Conservation (phyloP, 1,139 yeast species). For the Suhomyces chickasaworum region DNA sequence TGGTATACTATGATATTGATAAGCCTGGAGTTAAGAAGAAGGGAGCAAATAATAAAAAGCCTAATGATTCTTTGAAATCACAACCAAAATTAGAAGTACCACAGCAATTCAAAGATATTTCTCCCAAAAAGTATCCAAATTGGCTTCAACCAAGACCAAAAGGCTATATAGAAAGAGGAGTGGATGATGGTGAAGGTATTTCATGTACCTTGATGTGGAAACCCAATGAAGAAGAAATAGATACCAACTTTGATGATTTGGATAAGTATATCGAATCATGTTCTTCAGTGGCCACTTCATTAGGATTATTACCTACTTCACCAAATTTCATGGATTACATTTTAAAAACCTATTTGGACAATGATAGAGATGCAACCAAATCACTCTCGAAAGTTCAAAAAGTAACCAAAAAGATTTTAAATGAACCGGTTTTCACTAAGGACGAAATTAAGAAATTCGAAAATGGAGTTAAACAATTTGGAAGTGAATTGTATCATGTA, state of each 20-base stretch:
- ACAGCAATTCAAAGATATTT: conserved; percentile 40
- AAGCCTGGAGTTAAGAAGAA: conserved; percentile 21
- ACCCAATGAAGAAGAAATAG: conserved; percentile 37
- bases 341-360: conserved; percentile 53
- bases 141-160: conserved; percentile 81
- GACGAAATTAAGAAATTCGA: conserved; percentile 74
- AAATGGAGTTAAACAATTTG: conserved; percentile 69
- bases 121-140: conserved; percentile 57
- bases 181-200: conserved; percentile 52
- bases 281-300: conserved; percentile 54
- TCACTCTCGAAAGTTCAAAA: conserved; percentile 44
- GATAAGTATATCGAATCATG: conserved; percentile 60
- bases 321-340: conserved; percentile 84
- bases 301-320: conserved; percentile 38
- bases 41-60: conserved; percentile 15
- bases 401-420: conserved; percentile 59
- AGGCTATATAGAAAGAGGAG: conserved; percentile 88
- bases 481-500: conserved; percentile 80
- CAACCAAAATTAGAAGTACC: conserved; percentile 47
- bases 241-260: conserved; percentile 37
- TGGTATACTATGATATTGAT: conserved; percentile 63
- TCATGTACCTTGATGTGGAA: conserved; percentile 76
- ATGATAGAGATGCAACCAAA: conserved; percentile 48
- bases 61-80: conserved; percentile 17
- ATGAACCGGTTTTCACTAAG: conserved; percentile 72